Base-by-base conservation (phyloP, 2,329 filamentous ascomycete species). In the Penicillium digitatum region DNA sequence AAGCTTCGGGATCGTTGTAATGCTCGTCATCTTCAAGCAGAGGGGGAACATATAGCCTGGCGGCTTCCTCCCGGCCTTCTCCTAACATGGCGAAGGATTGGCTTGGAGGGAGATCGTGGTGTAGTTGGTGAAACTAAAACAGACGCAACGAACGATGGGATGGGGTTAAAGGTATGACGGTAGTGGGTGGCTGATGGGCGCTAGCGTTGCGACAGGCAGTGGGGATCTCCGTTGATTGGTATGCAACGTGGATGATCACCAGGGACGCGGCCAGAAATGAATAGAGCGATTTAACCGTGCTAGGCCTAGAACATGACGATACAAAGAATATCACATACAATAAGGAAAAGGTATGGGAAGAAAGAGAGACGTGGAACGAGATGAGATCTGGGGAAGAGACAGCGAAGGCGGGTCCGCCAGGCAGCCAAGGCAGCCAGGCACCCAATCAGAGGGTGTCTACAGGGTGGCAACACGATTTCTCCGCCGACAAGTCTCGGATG, bases 1-100 rank as follows among this genome's bases (percentile, higher is more conserved):
- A 66, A 59, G 66, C 66, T 48, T 72, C 71, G 64, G 70, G 63
- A 63, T 72, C 68, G 50, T 56, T 58, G 26, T 66, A 60, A 34
- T 62, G 64, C 45, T 72, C 71, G 35, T 75, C 70, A 47, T 71
- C 69, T 37, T 72, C 70, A 31, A 72, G 57, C 5, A 70, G 56
- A 20, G 69, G 67, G 29, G 72, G 65, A 32, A 72, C 62, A 56
- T 73, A 71, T 26, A 66, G 62, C 47, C 69, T 65, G 24, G 65
- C 62, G 53, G 64, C 66, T 52, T 72, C 68, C 29, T 69, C 67
- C 22, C 62, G 63, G 16, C 65, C 63, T 56, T 71, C 66, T 54
- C 67, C 66, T 31, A 67, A 53, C 69, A 72, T 73, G 47, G 22
- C 20, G 54, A 44, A 48, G 31, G n/a, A 39, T 38, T 54, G 32